A percentile compares a stretch with the other conserved stretches of the same genome.
Conservation (phyloP, 2,329 filamentous ascomycete genomes). For the Sphaerulina musiva region DNA sequence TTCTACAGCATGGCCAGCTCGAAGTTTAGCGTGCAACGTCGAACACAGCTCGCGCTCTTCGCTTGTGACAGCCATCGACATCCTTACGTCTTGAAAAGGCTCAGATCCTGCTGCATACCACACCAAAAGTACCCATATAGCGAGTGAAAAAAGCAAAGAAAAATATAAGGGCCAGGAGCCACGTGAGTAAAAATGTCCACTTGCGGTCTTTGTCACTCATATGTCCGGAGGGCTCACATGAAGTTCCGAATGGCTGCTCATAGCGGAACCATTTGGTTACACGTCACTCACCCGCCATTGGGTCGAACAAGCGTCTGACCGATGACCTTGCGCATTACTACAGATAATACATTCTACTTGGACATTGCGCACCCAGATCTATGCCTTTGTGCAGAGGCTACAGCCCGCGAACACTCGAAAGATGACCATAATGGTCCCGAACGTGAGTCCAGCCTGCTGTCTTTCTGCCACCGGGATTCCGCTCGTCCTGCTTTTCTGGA, state of each 20-base stretch:
- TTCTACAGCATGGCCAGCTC: neutral
- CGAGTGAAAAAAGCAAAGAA: neutral
- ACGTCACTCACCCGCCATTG: neutral
- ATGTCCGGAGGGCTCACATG: neutral
- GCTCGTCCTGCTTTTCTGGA: neutral
- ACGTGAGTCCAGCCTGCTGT: neutral
- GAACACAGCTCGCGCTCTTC: neutral
- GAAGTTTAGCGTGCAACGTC: neutral
- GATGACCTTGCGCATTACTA: neutral
- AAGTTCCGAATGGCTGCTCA: neutral
- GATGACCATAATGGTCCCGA: neutral
- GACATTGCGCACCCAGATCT: neutral
- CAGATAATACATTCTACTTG: neutral
- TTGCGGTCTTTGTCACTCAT: neutral
- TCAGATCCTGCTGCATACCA: neutral
- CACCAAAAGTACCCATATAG: neutral
- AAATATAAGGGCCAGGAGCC: neutral
- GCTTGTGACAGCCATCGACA: neutral
- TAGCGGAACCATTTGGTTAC: neutral
- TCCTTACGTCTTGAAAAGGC: neutral
- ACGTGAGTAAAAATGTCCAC: neutral
- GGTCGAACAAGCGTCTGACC: neutral
- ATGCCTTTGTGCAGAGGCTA: neutral
- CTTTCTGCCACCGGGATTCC: neutral
- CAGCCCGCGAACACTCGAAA: neutral